These are phyloP conservation scores for Elymus sibiricus DNA, from an alignment of 176 grass and related monocot species.

Conservation along the genomic window DNA sequence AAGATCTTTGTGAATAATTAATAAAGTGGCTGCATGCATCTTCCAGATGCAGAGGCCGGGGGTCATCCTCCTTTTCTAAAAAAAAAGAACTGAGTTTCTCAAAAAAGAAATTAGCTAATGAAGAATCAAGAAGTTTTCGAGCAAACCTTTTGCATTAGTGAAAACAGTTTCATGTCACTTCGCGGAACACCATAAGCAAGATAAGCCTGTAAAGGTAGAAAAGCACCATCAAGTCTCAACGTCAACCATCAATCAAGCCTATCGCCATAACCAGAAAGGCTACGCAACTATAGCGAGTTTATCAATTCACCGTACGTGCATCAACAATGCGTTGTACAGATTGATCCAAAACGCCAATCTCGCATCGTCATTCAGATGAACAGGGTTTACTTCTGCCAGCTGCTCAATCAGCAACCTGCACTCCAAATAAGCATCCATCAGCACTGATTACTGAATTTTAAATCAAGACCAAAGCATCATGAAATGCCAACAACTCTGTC, in stretches of 20 bases:
- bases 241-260: not conserved
- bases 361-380: conserved; percentile 61
- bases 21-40: no score
- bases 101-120: no score
- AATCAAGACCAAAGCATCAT: not conserved
- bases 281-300: not conserved
- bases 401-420: conserved; percentile 87
- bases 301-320: conserved; percentile 60
- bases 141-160: conserved; percentile 91
- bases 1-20: no score
- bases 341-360: conserved; percentile 97
- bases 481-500: not conserved
- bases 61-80: no score
- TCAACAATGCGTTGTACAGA: conserved; percentile 88
- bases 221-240: not conserved
- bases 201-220: conserved; percentile 55
- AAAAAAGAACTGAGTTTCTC: no score
- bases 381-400: conserved; percentile 79
- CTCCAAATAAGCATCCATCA: conserved; percentile 29
- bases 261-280: not conserved
- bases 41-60: no score
- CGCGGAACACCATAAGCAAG: conserved; percentile 96
- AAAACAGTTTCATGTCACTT: conserved; percentile 85
- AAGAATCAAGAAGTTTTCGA: not conserved
- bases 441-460: not conserved